Conservation (phyloP, 139 green algal genomes). For the Chlorella vulgaris region DNA sequence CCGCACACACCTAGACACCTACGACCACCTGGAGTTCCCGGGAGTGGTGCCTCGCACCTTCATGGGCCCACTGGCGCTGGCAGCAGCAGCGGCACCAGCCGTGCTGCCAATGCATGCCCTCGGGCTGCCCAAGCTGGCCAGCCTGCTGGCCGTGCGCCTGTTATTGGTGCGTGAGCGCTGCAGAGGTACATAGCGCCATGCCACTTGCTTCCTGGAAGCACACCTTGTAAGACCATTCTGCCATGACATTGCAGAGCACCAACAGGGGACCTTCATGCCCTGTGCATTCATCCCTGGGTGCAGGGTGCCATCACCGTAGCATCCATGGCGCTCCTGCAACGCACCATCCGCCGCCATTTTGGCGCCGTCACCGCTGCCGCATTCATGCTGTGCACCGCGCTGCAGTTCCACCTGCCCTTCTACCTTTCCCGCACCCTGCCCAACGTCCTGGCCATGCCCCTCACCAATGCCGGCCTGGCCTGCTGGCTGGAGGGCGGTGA, state of each 20-base stretch:
- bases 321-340: slow-evolving; percentile 34
- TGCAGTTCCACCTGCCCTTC: slow-evolving; percentile 89
- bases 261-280: no score
- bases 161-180: slow-evolving; percentile 24
- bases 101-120: not conserved
- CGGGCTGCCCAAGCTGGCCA: slow-evolving; percentile 15
- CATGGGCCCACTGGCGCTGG: slow-evolving; percentile 42
- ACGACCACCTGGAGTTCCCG: slow-evolving; percentile 85
- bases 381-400: slow-evolving; percentile 52
- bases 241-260: no score
- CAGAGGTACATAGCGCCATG: no score
- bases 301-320: slow-evolving; percentile 37
- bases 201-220: no score
- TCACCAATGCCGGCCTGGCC: slow-evolving; percentile 55
- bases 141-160: slow-evolving; percentile 23
- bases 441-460: slow-evolving; percentile 77
- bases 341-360: not conserved
- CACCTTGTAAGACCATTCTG: no score
- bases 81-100: not conserved
- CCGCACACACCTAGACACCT: slow-evolving; percentile 49
- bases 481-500: slow-evolving; percentile 43
- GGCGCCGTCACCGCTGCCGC: slow-evolving; percentile 20
- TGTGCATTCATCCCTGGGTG: not conserved
- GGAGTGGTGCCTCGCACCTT: slow-evolving; percentile 88
- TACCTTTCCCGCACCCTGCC: slow-evolving; percentile 79